These are phyloP conservation scores for Gaultheria prostrata DNA, from an alignment of 148 eudicot genomes.

Conservation along the genomic window DNA sequence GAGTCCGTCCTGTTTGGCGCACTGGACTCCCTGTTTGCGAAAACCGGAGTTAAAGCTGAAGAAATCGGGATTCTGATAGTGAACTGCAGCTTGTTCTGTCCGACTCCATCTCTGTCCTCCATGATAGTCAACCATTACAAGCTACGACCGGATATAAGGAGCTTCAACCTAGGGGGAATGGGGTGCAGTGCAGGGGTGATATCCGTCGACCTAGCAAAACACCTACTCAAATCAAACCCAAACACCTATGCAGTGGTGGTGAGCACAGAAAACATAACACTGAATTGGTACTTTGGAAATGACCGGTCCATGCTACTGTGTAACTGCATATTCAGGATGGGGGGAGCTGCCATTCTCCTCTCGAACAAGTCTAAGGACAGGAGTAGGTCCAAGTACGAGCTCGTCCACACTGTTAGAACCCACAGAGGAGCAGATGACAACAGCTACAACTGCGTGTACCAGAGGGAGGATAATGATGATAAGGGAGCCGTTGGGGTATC, in stretches of 20 bases:
- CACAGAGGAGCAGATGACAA: conserved; percentile 69
- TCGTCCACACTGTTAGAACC: conserved; percentile 72
- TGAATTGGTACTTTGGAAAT: conserved; percentile 78
- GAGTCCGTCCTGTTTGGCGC: conserved; percentile 67
- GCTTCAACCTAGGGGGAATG: conserved; percentile 73
- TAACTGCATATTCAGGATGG: conserved; percentile 81
- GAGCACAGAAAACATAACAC: conserved; percentile 72
- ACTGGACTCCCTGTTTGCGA: conserved; percentile 49
- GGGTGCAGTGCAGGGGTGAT: conserved; percentile 83
- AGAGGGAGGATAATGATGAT: conserved; percentile 72
- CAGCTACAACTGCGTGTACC: conserved; percentile 71
- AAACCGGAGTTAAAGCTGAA: conserved; percentile 47
- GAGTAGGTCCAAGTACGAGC: conserved; percentile 57
- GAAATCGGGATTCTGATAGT: conserved; percentile 70
- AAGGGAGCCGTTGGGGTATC: conserved; percentile 59
- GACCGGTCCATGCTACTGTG: conserved; percentile 78
- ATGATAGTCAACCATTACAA: conserved; percentile 86
- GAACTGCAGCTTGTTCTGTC: conserved; percentile 76
- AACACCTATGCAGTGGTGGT: conserved; percentile 59
- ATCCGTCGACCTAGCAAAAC: conserved; percentile 69
- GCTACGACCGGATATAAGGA: conserved; percentile 53
- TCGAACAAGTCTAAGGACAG: conserved; percentile 54
- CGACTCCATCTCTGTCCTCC: conserved; percentile 77
- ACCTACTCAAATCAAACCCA: conserved; percentile 55
- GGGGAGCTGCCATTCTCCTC: conserved; percentile 71